Percentiles rank a stretch among this genome's conserved stretches.
Conservation (phyloP, 257 asterid species). For the Nicotiana sylvestris region DNA sequence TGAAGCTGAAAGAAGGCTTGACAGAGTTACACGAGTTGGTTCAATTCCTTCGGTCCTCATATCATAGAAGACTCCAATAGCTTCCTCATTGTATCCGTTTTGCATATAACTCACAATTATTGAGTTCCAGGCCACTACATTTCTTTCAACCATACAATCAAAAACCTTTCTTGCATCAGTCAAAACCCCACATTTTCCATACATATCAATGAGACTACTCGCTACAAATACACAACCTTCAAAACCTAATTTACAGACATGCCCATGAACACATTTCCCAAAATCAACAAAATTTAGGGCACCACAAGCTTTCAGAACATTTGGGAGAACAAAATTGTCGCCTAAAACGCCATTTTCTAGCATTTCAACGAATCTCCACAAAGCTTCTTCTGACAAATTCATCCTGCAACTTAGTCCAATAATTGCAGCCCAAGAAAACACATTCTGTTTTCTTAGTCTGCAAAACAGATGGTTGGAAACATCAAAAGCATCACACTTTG, state of each 20-base stretch:
- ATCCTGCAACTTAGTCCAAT: conserved; percentile 26
- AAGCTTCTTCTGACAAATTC: conserved; percentile 17
- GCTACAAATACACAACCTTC: conserved; percentile 26
- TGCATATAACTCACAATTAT: conserved; percentile 27
- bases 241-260: conserved; percentile 19
- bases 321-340: conserved; percentile 32
- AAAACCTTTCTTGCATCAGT: conserved; percentile 26
- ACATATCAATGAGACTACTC: conserved; percentile 34
- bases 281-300: conserved; percentile 15
- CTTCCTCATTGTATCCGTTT: conserved; percentile 22
- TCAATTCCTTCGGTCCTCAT: conserved; percentile 22
- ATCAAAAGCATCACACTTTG: conserved; percentile 24
- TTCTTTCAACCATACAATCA: conserved; percentile 26
- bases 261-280: conserved; percentile 31
- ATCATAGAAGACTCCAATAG: conserved; percentile 17
- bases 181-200: conserved; percentile 28
- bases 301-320: conserved; percentile 34
- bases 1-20: conserved; percentile 26
- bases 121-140: conserved; percentile 30
- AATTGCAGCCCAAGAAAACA: conserved; percentile 35
- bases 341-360: conserved; percentile 23
- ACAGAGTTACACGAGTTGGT: conserved; percentile 26
- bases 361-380: conserved; percentile 24
- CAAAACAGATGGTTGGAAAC: conserved; percentile 18
- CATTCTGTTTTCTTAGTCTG: conserved; percentile 19